Percentiles rank a stretch among this genome's conserved stretches.
Conservation (phyloP, 2,329 filamentous ascomycete species). For the Camillea tinctor region DNA sequence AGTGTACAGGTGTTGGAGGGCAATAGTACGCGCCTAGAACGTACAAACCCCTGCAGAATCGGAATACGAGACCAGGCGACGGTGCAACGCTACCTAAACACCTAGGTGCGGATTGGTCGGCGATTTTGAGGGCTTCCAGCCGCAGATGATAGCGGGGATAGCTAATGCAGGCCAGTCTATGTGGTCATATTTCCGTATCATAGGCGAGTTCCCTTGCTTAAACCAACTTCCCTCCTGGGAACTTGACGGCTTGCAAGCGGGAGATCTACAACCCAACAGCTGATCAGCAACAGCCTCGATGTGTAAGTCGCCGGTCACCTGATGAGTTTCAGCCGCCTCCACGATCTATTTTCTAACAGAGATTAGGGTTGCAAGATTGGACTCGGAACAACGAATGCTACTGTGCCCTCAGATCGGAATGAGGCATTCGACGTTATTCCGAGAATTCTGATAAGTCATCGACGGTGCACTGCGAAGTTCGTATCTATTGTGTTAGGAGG, state of each 20-base stretch:
- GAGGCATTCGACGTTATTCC: neutral
- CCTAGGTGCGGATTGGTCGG: slow-evolving; percentile 12
- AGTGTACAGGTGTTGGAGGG: neutral
- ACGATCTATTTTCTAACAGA: too few relatives aligned
- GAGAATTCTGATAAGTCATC: neutral
- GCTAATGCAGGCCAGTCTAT: slow-evolving; percentile 17
- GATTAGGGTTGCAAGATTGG: neutral
- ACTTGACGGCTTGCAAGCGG: neutral
- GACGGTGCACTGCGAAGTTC: neutral
- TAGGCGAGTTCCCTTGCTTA: neutral
- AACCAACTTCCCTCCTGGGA: neutral
- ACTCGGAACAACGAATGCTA: neutral
- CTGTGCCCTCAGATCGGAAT: neutral
- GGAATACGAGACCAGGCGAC: slow-evolving; percentile 20
- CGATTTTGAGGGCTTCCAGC: slow-evolving; percentile 15
- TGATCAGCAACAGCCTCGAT: slow-evolving; percentile 1
- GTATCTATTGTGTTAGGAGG: neutral
- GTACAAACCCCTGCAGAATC: slow-evolving; percentile 14
- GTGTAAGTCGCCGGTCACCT: neutral
- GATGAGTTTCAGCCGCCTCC: neutral
- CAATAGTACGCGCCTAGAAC: slow-evolving; percentile 10
- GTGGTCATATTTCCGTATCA: slow-evolving; percentile 1
- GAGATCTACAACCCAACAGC: neutral
- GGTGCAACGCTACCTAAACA: slow-evolving; percentile 18
- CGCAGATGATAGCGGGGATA: slow-evolving; percentile 13